Conservation (phyloP, 768 basidiomycete genomes). For the Tricholoma bakamatsutake region DNA sequence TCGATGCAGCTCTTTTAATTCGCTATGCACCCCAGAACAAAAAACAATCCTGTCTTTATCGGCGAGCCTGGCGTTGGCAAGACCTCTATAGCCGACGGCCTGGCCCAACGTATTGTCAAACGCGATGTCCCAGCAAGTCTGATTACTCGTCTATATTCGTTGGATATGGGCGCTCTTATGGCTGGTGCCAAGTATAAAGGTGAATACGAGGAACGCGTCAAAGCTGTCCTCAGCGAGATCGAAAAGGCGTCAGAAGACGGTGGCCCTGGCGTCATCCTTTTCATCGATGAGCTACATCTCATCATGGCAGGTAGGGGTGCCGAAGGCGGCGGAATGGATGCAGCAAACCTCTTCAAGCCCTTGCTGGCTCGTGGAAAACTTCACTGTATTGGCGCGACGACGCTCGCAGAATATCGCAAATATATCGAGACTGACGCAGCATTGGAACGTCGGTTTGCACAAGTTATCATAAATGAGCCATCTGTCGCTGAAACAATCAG, state of each 20-base stretch:
- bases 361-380: conserved; percentile 80
- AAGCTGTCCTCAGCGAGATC: conserved; percentile 86
- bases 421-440: conserved; percentile 93
- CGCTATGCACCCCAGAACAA: conserved; percentile 50
- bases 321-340: conserved; percentile 90
- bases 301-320: conserved; percentile 87
- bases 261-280: conserved; percentile 79
- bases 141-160: conserved; percentile 69
- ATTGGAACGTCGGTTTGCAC: conserved; percentile 87
- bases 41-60: conserved; percentile 96
- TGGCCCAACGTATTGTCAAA: conserved; percentile 93
- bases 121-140: conserved; percentile 81
- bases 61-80: conserved; percentile 96
- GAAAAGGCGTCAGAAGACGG: conserved; percentile 79
- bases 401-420: conserved; percentile 86
- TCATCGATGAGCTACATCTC: conserved; percentile 92
- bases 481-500: conserved; percentile 84
- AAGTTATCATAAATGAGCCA: conserved; percentile 91
- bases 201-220: conserved; percentile 96
- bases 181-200: conserved; percentile 90
- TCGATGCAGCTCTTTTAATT: background rate
- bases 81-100: conserved; percentile 90
- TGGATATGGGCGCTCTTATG: conserved; percentile 96
- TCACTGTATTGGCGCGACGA: conserved; percentile 83
- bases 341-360: conserved; percentile 89